Evolutionary conservation across 2,329 filamentous ascomycete species (phyloP).

Genomic region (Penicillium sp.): DNA sequence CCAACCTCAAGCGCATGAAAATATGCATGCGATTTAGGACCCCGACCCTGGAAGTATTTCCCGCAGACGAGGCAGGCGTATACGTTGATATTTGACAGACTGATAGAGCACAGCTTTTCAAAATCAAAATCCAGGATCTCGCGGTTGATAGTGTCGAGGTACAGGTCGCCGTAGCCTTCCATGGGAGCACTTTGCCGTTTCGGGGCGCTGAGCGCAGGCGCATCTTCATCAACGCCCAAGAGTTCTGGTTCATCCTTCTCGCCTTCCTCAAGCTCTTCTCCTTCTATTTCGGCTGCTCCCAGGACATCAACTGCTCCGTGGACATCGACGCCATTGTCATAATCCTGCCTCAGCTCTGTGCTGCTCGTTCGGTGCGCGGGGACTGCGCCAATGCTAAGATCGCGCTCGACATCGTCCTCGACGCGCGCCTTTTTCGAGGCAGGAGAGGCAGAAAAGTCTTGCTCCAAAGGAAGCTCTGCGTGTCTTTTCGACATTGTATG

Average conservation of each 20-base stretch:
- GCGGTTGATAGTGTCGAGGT: constrained; percentile 95
- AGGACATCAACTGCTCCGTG: constrained; percentile 47
- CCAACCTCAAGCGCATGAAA: constrained; percentile 93
- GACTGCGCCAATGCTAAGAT: constrained; percentile 25
- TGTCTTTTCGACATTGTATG: constrained; percentile 49
- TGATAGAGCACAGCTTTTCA: constrained; percentile 95
- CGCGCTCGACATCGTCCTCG: constrained; percentile 34
- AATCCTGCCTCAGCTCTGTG: constrained; percentile 37
- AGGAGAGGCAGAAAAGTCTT: constrained; percentile 40
- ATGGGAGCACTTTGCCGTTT: constrained; percentile 72
- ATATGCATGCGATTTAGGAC: constrained; percentile 92
- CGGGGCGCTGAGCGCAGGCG: constrained; percentile 38
- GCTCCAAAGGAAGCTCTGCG: constrained; percentile 46
- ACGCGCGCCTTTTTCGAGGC: constrained; percentile 47
- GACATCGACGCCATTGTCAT: constrained; percentile 38
- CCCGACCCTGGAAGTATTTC: constrained; percentile 94
- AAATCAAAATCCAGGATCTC: constrained; percentile 96
- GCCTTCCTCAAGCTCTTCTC: constrained; percentile 44
- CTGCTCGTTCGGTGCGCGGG: constrained; percentile 28
- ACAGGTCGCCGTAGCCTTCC: constrained; percentile 90
- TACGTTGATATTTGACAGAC: constrained; percentile 96
- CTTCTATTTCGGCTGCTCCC: constrained; percentile 71
- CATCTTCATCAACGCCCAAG: constrained; percentile 40
- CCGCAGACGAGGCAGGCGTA: constrained; percentile 97
- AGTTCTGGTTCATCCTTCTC: constrained; percentile 27